Base-by-base conservation (phyloP, 495 filamentous ascomycete species). In the Trichoderma erinaceum region DNA sequence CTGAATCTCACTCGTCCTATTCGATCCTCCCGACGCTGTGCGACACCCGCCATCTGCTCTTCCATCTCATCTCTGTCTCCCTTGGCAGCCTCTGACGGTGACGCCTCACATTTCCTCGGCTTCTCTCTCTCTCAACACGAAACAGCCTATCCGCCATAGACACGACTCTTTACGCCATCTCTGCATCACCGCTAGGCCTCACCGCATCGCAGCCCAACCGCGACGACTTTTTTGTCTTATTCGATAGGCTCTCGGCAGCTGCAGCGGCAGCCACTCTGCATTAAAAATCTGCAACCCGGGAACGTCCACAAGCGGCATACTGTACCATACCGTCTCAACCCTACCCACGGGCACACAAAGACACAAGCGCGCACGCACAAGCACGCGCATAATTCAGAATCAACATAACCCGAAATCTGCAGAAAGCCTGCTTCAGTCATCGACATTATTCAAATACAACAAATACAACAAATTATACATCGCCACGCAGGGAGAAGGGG, bases 151-250 rank as follows among this genome's bases (percentile, higher is more conserved):
- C 52, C 29, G 23, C 13, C 56, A 13, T 5, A 4, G n/a, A 61
- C n/a, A 18, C n/a, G 23, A 32, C 56, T 61, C 13, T 13, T 6
- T 11, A 11, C 27, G 10, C 11, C 56, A 12, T 18, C 56, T 32
- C 25, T 25, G 56, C 23, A 61, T 21, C n/a, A 61, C 13, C 56
- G 56, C 56, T 13, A 35, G 56, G 56, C 56, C 56, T 61, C 56
- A 61, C 56, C 56, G 56, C 56, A 35, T 61, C 56, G 29, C 56
- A 25, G 56, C 56, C 56, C 13, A 32, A 25, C 56, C 56, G 25
- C 56, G 56, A 61, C 56, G 56, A 32, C 25, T 4, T 5, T 5
- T 23, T 38, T 23, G 44, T 25, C 56, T 32, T 10, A 61, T 61
- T 32, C 27, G 56, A 32, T 61, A 15, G 56, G 16, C 56, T 25